phyloP scores from a whole-genome alignment of 306 rosid species.

The Castanea crenata region DNA sequence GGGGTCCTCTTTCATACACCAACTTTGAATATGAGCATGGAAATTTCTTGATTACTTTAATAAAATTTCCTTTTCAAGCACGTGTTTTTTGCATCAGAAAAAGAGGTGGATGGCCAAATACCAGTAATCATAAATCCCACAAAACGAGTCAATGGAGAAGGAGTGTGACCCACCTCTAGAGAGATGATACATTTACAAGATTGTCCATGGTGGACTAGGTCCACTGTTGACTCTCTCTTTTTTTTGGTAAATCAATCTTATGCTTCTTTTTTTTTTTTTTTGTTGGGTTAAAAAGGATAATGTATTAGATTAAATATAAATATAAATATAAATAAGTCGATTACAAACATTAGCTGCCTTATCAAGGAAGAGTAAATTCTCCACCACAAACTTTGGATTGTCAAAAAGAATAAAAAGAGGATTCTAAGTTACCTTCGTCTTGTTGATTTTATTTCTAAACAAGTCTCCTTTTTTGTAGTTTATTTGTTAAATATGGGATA shows the following conservation, averaged over 20 bases:
- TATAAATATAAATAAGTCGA: no score
- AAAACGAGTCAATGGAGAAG: neutral
- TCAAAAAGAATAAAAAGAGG: no score
- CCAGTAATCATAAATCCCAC: neutral
- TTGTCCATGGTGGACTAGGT: neutral
- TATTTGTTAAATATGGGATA: no score
- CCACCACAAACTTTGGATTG: no score
- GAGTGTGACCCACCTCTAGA: neutral
- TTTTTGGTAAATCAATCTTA: neutral
- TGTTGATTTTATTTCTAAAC: no score
- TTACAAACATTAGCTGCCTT: no score
- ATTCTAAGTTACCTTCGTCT: no score
- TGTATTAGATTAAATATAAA: no score
- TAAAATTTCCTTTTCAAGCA: slow-evolving; percentile 31
- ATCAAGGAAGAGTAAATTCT: no score
- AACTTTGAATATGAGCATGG: neutral
- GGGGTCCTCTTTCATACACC: slow-evolving; percentile 18
- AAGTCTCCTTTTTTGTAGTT: no score
- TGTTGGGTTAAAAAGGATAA: no score
- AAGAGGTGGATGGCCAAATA: neutral
- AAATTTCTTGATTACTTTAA: neutral
- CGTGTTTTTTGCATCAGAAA: slow-evolving; percentile 49
- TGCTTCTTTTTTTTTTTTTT: no score
- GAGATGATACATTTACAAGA: neutral
- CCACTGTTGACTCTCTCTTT: neutral